Conservation (phyloP, 495 filamentous ascomycete species). For the Penicillium tannophilum region DNA sequence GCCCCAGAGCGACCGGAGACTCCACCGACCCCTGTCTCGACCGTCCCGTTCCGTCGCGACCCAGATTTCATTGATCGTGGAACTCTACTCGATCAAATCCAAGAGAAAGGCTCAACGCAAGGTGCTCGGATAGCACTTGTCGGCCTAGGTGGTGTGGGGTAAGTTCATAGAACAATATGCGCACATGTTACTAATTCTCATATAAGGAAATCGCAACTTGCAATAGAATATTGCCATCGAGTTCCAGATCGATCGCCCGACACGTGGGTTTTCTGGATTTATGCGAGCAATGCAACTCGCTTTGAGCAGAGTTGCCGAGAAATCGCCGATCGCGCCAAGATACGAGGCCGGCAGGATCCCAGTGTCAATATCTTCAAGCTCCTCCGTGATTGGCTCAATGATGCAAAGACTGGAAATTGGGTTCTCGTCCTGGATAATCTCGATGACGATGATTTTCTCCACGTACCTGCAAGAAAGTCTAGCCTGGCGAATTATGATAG, state of each 20-base stretch:
- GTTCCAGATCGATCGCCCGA: conserved; percentile 37
- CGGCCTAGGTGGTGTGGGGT: conserved; percentile 10
- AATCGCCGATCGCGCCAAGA: conserved; percentile 40
- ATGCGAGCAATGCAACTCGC: conserved; percentile 27
- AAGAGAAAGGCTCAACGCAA: conserved; percentile 6
- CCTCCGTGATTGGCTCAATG: conserved; percentile 40
- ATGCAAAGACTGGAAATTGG: conserved; percentile 19
- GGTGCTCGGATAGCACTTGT: conserved; percentile 11
- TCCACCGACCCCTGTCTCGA: conserved; percentile 10
- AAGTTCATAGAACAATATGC: too few relatives aligned
- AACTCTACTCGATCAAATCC: conserved; percentile 7
- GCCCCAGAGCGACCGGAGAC: conserved; percentile 10
- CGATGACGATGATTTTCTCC: conserved; percentile 28
- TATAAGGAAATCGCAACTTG: conserved; percentile 41
- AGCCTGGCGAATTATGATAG: conserved; percentile 18
- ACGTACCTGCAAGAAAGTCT: not conserved
- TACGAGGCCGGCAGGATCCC: conserved; percentile 37
- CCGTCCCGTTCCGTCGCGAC: conserved; percentile 12
- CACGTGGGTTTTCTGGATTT: conserved; percentile 52
- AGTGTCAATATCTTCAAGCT: conserved; percentile 42
- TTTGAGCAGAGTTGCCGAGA: conserved; percentile 43
- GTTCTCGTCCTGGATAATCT: conserved; percentile 17
- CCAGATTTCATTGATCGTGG: conserved; percentile 11
- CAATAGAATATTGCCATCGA: conserved; percentile 43
- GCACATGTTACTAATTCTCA: not conserved